A percentile compares a stretch with the other conserved stretches of the same genome.
phyloP scores from a whole-genome alignment of 805 yeast genomes.

The Wickerhamiella musiphila region DNA sequence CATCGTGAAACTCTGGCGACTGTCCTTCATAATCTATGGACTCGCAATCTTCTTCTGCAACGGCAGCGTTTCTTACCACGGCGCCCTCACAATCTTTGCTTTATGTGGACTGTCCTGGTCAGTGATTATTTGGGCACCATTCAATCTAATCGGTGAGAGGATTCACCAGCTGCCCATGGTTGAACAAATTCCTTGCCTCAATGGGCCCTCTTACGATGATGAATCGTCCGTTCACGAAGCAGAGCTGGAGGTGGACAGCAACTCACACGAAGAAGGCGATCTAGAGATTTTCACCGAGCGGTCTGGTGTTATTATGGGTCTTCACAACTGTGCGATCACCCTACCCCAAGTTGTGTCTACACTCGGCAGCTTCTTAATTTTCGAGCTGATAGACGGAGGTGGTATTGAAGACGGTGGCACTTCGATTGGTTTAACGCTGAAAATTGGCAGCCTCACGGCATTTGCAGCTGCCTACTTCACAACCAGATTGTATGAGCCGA shows the following conservation, averaged over 20 bases:
- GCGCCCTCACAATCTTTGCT: conserved; percentile 33
- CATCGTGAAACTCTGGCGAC: conserved; percentile 28
- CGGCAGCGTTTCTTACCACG: conserved; percentile 24
- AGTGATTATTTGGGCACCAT: conserved; percentile 49
- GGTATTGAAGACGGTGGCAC: conserved; percentile 21
- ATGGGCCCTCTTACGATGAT: conserved; percentile 6
- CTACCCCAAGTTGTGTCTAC: conserved; percentile 26
- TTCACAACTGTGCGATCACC: conserved; percentile 25
- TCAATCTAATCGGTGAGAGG: conserved; percentile 37
- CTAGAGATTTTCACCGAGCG: conserved; percentile 10
- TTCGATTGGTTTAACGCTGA: conserved; percentile 23
- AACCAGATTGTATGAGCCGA: no score
- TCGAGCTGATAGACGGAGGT: conserved; percentile 15
- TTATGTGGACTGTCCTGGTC: conserved; percentile 50
- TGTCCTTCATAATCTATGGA: conserved; percentile 34
- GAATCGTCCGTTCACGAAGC: conserved; percentile 5
- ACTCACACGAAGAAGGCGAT: background rate
- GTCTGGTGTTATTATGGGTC: conserved; percentile 24
- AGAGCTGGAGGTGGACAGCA: background rate
- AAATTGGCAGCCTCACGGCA: conserved; percentile 23
- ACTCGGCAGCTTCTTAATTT: conserved; percentile 23
- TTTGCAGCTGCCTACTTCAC: conserved; percentile 21
- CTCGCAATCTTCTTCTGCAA: conserved; percentile 32
- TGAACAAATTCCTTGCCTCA: conserved; percentile 1
- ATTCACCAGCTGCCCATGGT: conserved; percentile 16